Base-by-base conservation (phyloP, 2,329 filamentous ascomycete species). In the Colletotrichum aenigma region DNA sequence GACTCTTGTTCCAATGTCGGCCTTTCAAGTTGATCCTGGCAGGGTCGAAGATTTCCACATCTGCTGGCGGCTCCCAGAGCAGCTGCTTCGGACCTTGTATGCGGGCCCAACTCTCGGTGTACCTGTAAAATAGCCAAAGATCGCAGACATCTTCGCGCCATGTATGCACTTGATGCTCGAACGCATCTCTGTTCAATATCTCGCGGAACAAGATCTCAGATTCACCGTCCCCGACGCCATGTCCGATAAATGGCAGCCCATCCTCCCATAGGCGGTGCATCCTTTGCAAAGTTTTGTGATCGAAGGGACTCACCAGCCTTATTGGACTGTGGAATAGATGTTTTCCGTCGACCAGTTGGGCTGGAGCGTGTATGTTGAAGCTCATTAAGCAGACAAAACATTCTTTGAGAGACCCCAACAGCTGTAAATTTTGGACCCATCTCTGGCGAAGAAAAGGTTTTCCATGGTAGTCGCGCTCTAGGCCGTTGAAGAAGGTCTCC, bases 301-400 rank as follows among this genome's bases (percentile, higher is more conserved):
- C 18, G 0, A 48, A 48, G 9, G 38, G 38, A 0, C 18, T 48
- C 0, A n/a, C 38, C 5, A 48, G 38, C 0, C 18, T 0, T 0
- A 48, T 48, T 0, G 38, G 38, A 0, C 0, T 48, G 38, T 48
- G 18, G 9, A 48, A 48, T n/a, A 48, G 5, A n/a, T 48, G 18
- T 0, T 48, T 48, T 0, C 3, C 38, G 9, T 12, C 38, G 0
- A n/a, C 18, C 0, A 48, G 0, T 0, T 48, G 38, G 38, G 38
- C 3, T 7, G 38, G 38, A 48, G 38, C 18, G 38, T 48, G 38
- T 0, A 48, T 48, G 38, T 48, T 48, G 38, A 48, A 48, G 3
- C 18, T 48, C 38, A 48, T 48, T 0, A 48, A 21, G 18, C 18
- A 48, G 18, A 48, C 38, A 48, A 48, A 48, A n/a, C 38, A 48